Evolutionary conservation across 1,139 yeast species (phyloP).

Genomic region (Candida buenavistaensis): DNA sequence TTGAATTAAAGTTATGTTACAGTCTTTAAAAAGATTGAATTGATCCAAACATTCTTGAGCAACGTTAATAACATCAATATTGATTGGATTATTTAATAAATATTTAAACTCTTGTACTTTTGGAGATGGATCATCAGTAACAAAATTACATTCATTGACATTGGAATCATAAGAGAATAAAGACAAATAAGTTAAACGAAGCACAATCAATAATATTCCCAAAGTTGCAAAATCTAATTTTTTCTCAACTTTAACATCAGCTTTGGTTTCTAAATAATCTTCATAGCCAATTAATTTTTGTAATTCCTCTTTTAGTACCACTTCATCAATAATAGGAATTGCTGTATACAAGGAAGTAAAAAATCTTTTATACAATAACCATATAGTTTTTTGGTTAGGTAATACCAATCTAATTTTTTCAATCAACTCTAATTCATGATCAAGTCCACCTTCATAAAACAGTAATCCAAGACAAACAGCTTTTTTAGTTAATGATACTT

Average conservation of each 20-base stretch:
- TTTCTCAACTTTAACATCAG: conserved; percentile 23
- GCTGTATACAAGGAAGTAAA: conserved; percentile 46
- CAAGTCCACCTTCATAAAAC: conserved; percentile 33
- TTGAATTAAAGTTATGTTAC: conserved; percentile 51
- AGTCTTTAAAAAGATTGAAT: conserved; percentile 35
- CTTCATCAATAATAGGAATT: conserved; percentile 50
- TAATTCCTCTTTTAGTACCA: conserved; percentile 20
- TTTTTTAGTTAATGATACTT: conserved; percentile 19
- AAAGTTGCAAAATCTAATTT: conserved; percentile 34
- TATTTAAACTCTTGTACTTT: conserved; percentile 24
- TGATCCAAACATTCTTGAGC: conserved; percentile 39
- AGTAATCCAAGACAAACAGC: conserved; percentile 31
- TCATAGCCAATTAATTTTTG: conserved; percentile 25
- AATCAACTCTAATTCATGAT: conserved; percentile 27
- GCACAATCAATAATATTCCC: conserved; percentile 28
- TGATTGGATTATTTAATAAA: conserved; percentile 31
- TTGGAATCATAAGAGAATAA: conserved; percentile 32
- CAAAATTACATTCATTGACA: conserved; percentile 29
- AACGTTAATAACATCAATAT: conserved; percentile 32
- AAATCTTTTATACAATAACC: conserved; percentile 48
- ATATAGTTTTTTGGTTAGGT: conserved; percentile 43
- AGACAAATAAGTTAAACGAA: conserved; percentile 32
- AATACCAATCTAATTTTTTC: conserved; percentile 39
- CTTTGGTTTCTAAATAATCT: conserved; percentile 13
- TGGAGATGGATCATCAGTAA: conserved; percentile 22